Conservation (phyloP, 352 stramenopile genomes). For the Globisporangium sylvaticum region DNA sequence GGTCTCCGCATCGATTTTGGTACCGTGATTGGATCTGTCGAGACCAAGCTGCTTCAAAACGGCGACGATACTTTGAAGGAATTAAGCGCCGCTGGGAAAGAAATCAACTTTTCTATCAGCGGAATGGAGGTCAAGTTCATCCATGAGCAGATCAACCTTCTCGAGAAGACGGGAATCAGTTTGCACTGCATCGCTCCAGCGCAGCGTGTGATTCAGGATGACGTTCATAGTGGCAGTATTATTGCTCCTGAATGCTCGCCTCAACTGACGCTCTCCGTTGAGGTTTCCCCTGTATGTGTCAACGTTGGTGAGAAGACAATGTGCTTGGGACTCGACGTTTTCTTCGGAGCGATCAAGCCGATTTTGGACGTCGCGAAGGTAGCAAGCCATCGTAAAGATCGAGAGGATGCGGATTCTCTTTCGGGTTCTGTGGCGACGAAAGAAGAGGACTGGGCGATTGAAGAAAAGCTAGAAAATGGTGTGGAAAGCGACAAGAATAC, state of each 20-base stretch:
- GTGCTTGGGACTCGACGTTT: constrained; percentile 14
- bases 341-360: constrained; percentile 20
- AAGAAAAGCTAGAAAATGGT: neutral
- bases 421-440: constrained; percentile 11
- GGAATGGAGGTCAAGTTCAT: constrained; percentile 18
- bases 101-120: constrained; percentile 9
- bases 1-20: constrained; percentile 16
- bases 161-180: constrained; percentile 12
- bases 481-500: no score
- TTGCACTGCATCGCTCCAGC: constrained; percentile 9
- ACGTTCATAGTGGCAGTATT: no score
- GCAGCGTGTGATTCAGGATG: neutral
- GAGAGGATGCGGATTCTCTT: constrained; percentile 10
- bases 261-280: constrained; percentile 3
- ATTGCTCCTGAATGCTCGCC: neutral
- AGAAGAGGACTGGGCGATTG: constrained; percentile 5
- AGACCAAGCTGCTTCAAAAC: constrained; percentile 1
- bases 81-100: neutral
- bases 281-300: constrained; percentile 13
- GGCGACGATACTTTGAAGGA: neutral
- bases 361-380: constrained; percentile 15
- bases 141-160: constrained; percentile 14
- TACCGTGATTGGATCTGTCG: constrained; percentile 11
- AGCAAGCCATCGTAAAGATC: constrained; percentile 8
- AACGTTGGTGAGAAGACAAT: constrained; percentile 20